Percentiles rank a stretch among this genome's conserved stretches.
Conservation (phyloP, 2,329 filamentous ascomycete species). For the Colletotrichum sp. region DNA sequence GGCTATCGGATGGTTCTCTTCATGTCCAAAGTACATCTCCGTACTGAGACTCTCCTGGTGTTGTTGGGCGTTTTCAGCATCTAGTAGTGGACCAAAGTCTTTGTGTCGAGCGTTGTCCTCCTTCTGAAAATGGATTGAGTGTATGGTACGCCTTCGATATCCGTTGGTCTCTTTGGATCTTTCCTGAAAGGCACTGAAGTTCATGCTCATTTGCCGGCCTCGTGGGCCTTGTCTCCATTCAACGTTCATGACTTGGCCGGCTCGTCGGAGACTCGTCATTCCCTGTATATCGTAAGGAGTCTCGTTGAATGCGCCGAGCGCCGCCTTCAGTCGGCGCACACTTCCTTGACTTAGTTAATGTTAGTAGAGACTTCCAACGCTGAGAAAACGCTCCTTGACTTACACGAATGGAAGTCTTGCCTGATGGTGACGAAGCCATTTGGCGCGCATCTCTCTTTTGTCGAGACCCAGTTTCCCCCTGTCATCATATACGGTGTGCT, state of each 20-base stretch:
- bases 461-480: neutral
- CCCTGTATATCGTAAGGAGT: neutral
- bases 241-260: conserved; percentile 12
- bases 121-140: neutral
- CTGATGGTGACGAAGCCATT: neutral
- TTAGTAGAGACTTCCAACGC: neutral
- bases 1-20: neutral
- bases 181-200: conserved; percentile 6
- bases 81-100: neutral
- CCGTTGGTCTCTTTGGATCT: conserved; percentile 3
- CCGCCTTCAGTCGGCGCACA: neutral
- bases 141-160: neutral
- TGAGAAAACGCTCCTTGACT: neutral
- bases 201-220: neutral
- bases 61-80: neutral
- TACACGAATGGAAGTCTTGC: neutral
- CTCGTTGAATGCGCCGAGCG: neutral
- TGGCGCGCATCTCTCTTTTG: neutral
- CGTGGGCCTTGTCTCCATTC: neutral
- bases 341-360: neutral
- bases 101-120: neutral
- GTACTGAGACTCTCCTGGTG: neutral
- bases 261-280: neutral
- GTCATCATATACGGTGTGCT: neutral
- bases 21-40: neutral